A percentile compares a stretch with the other conserved stretches of the same genome.
Conservation (phyloP, 305 asterid species). For the Fraxinus angustifolia region DNA sequence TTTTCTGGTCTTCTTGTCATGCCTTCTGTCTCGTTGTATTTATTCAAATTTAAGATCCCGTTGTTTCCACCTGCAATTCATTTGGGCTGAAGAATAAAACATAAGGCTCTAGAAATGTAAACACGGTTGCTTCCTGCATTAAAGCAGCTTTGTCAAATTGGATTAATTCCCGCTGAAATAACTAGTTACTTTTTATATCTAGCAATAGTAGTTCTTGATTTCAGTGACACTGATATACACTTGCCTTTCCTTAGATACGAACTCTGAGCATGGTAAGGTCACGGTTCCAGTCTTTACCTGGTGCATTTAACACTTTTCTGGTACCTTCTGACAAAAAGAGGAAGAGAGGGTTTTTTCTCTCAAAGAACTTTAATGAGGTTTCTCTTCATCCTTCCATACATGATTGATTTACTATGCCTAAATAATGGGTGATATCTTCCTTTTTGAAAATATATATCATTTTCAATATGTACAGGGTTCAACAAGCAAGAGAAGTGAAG, state of each 20-base stretch:
- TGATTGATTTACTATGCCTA: constrained; percentile 24
- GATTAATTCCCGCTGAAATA: background rate
- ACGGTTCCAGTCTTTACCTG: constrained; percentile 93
- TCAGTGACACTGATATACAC: constrained; percentile 18
- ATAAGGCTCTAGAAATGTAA: background rate
- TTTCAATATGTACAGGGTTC: constrained; percentile 44
- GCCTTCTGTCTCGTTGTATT: constrained; percentile 15
- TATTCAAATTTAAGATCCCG: background rate
- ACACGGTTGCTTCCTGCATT: background rate
- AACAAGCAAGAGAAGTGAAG: constrained; percentile 84
- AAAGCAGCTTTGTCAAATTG: background rate
- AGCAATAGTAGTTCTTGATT: constrained; percentile 12
- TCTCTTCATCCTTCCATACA: constrained; percentile 24
- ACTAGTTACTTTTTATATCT: constrained; percentile 3
- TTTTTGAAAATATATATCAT: constrained; percentile 16
- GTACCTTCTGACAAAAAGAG: constrained; percentile 75
- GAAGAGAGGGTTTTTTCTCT: constrained; percentile 66
- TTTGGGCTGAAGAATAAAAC: constrained; percentile 10
- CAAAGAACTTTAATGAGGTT: constrained; percentile 73
- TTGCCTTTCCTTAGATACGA: constrained; percentile 64
- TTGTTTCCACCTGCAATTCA: constrained; percentile 6
- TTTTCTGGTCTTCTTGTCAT: constrained; percentile 6
- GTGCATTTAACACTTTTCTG: constrained; percentile 87
- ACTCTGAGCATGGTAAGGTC: constrained; percentile 96
- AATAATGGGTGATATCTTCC: background rate